phyloP scores from a whole-genome alignment of 2,329 filamentous ascomycete species.

The Hypoxylon sp. region DNA sequence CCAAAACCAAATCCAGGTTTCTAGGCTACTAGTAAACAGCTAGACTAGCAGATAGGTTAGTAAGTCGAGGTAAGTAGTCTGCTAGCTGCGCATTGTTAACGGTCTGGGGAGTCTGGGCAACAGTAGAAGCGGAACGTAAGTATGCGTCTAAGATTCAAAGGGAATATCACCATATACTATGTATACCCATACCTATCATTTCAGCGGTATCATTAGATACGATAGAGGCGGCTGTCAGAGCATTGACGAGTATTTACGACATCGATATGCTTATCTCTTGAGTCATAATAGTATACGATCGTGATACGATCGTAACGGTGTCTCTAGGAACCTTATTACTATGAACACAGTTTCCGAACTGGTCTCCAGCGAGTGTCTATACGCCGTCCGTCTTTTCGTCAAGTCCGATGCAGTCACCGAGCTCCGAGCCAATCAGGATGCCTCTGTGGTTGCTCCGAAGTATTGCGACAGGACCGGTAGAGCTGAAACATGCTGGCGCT shows the following conservation, averaged over 20 bases:
- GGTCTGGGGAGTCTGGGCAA: slow-evolving; percentile 9
- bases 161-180: not conserved
- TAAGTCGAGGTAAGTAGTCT: slow-evolving; percentile 15
- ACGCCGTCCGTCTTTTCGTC: slow-evolving; percentile 33
- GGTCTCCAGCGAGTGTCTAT: slow-evolving; percentile 24
- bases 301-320: slow-evolving; percentile 19
- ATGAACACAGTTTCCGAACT: no score
- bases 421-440: slow-evolving; percentile 31
- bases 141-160: no score
- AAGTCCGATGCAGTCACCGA: slow-evolving; percentile 34
- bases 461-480: slow-evolving; percentile 20
- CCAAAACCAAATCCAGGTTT: slow-evolving; percentile 12
- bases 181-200: no score
- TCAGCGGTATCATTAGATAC: no score
- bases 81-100: slow-evolving; percentile 6
- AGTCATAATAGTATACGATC: slow-evolving; percentile 14
- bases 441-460: slow-evolving; percentile 29
- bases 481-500: slow-evolving; percentile 22
- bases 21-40: slow-evolving; percentile 6
- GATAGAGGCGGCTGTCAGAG: not conserved
- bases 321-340: no score
- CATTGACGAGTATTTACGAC: not conserved
- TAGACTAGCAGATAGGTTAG: slow-evolving; percentile 17
- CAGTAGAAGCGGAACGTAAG: slow-evolving; percentile 9
- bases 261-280: slow-evolving; percentile 8